These are phyloP conservation scores for Aspergillus ibericus DNA, from an alignment of 2,329 filamentous ascomycete genomes.

Conservation along the genomic window DNA sequence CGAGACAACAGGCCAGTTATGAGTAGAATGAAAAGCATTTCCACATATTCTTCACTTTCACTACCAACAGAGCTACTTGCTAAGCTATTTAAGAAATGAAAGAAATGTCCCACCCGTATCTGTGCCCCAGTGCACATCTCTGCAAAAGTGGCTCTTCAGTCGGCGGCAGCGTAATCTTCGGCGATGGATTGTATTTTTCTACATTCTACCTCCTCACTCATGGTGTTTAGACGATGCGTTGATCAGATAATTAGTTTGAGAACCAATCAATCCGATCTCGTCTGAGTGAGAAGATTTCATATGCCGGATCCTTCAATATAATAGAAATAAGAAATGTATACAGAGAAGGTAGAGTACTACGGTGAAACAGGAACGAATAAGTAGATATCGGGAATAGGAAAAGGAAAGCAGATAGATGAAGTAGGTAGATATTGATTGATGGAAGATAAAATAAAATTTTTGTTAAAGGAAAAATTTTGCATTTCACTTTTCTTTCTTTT, in stretches of 20 bases:
- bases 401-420: background rate
- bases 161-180: conserved; percentile 46
- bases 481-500: background rate
- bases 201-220: conserved; percentile 45
- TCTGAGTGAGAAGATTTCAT: conserved; percentile 47
- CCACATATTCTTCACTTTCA: no score
- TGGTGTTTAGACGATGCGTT: no score
- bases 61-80: no score
- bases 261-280: conserved; percentile 24
- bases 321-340: no score
- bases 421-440: background rate
- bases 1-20: background rate
- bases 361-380: no score
- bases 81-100: background rate
- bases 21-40: background rate
- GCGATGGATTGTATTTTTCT: conserved; percentile 32
- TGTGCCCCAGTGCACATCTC: conserved; percentile 63
- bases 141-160: conserved; percentile 64
- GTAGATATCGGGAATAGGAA: background rate
- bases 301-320: no score
- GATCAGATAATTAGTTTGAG: conserved; percentile 23
- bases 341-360: no score
- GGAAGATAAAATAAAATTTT: conserved; percentile 4
- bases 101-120: conserved; percentile 64
- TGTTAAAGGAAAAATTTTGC: background rate